Conservation (phyloP, 257 asterid species). For the Solanum sparsipilum region DNA sequence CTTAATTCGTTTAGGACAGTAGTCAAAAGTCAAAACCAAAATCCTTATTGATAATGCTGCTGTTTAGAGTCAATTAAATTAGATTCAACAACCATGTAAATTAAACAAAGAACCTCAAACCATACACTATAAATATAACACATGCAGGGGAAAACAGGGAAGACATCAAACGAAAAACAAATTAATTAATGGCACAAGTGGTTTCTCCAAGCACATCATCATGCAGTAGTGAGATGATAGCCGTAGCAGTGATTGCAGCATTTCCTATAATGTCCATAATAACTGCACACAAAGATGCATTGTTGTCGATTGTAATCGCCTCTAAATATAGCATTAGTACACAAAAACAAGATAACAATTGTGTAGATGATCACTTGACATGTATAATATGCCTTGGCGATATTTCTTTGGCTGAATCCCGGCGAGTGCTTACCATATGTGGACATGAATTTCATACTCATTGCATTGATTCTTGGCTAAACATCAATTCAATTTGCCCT, state of each 20-base stretch:
- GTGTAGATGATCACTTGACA: not conserved
- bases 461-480: conserved; percentile 7
- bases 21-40: not conserved
- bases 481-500: not conserved
- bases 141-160: not conserved
- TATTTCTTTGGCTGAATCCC: not conserved
- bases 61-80: not conserved
- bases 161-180: not conserved
- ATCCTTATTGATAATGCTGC: not conserved
- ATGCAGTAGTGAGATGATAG: not conserved
- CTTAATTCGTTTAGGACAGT: not conserved
- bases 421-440: not conserved
- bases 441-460: not conserved
- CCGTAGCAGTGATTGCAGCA: not conserved
- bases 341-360: not conserved
- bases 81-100: not conserved
- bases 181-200: not conserved
- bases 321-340: not conserved
- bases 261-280: not conserved
- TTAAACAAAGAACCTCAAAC: not conserved
- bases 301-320: not conserved
- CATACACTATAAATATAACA: not conserved
- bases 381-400: not conserved
- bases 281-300: not conserved
- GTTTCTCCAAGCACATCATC: not conserved